phyloP scores from a whole-genome alignment of 2,329 filamentous ascomycete species.

The Fusarium floridanum region DNA sequence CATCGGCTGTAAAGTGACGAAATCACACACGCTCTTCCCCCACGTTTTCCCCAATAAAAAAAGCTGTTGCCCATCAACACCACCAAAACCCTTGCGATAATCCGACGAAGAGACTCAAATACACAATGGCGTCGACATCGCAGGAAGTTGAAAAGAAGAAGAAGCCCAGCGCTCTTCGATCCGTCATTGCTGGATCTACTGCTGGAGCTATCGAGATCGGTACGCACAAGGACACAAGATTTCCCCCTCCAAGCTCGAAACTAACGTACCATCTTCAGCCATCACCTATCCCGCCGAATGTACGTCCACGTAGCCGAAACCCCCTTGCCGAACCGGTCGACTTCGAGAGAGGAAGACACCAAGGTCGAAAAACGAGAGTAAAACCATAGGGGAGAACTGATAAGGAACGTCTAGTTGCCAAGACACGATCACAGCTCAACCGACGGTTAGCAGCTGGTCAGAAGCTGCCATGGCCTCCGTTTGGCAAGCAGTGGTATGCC shows the following conservation, averaged over 20 bases:
- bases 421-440: slow-evolving; percentile 95
- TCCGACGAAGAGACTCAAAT: background rate
- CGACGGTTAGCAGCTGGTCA: slow-evolving; percentile 81
- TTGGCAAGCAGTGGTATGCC: slow-evolving; percentile 95
- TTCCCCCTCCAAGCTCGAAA: background rate
- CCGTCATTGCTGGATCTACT: slow-evolving; percentile 91
- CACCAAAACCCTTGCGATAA: slow-evolving; percentile 3
- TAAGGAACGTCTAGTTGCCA: slow-evolving; percentile 74
- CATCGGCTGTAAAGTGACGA: slow-evolving; percentile 46
- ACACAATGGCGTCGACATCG: slow-evolving; percentile 48
- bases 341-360: slow-evolving; percentile 6
- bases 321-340: slow-evolving; percentile 7
- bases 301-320: slow-evolving; percentile 57
- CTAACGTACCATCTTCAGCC: slow-evolving; percentile 55
- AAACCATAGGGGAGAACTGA: slow-evolving; percentile 16
- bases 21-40: slow-evolving; percentile 36
- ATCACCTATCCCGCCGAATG: slow-evolving; percentile 97
- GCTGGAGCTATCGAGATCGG: slow-evolving; percentile 95
- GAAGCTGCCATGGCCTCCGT: slow-evolving; percentile 95
- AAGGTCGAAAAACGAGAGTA: background rate
- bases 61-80: slow-evolving; percentile 11
- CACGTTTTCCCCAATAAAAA: slow-evolving; percentile 26
- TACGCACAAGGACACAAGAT: slow-evolving; percentile 54
- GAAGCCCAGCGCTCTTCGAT: slow-evolving; percentile 83
- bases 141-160: slow-evolving; percentile 51